Conservation (phyloP, 78 protist species). For the Acrasis kona region DNA sequence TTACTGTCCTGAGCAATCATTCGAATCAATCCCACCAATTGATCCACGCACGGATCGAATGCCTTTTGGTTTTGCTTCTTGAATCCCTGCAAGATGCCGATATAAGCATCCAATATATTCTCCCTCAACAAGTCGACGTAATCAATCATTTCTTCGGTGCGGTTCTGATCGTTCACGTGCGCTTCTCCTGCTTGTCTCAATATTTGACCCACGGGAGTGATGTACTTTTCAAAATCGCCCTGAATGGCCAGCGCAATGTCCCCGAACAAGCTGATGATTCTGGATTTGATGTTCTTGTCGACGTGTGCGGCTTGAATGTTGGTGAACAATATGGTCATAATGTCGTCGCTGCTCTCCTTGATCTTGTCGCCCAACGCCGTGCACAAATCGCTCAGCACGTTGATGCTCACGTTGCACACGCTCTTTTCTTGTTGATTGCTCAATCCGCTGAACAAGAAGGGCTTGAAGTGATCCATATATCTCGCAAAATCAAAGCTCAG, state of each 20-base stretch:
- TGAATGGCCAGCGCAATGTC: conserved; percentile 77
- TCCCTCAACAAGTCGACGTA: conserved; percentile 59
- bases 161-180: neutral
- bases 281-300: conserved; percentile 58
- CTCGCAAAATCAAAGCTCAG: conserved; percentile 39
- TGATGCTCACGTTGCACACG: conserved; percentile 43
- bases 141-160: conserved; percentile 26
- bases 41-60: neutral
- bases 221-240: conserved; percentile 40
- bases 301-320: conserved; percentile 19
- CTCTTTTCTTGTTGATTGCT: neutral
- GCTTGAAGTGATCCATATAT: conserved; percentile 44
- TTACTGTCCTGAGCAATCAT: neutral
- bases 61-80: neutral
- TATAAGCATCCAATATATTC: conserved; percentile 58
- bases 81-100: conserved; percentile 71
- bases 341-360: conserved; percentile 14
- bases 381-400: conserved; percentile 67
- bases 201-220: conserved; percentile 32
- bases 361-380: conserved; percentile 50
- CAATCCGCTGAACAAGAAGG: neutral
- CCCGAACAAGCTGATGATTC: conserved; percentile 56
- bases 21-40: neutral
- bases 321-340: conserved; percentile 35
- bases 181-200: conserved; percentile 27